These are phyloP conservation scores for Afroboletus lepidellus DNA, from an alignment of 1,284 basidiomycete genomes.

Conservation along the genomic window DNA sequence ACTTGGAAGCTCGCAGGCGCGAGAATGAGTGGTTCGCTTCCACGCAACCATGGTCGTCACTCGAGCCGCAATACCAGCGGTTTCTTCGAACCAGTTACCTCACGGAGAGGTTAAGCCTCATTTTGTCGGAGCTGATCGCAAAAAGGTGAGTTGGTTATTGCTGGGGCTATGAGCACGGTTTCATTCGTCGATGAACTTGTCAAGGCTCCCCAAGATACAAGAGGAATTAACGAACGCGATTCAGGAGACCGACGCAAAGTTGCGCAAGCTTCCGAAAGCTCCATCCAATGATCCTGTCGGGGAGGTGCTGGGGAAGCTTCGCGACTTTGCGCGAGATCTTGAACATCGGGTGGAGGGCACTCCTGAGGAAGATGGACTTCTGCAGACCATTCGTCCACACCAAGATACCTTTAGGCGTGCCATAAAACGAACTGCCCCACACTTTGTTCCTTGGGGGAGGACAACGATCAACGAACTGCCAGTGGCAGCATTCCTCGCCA, in stretches of 20 bases:
- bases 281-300: constrained; percentile 54
- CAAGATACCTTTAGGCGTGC: constrained; percentile 46
- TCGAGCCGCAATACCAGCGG: constrained; percentile 49
- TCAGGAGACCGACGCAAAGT: constrained; percentile 37
- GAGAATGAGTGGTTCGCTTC: constrained; percentile 70
- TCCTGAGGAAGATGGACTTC: constrained; percentile 45
- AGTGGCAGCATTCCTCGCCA: constrained; percentile 40
- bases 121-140: constrained; percentile 57
- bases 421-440: constrained; percentile 55
- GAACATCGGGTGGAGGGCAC: constrained; percentile 49
- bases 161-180: neutral
- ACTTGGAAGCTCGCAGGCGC: constrained; percentile 53
- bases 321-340: constrained; percentile 47
- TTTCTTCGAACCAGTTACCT: constrained; percentile 57
- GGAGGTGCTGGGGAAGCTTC: constrained; percentile 51
- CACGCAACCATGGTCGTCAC: constrained; percentile 53
- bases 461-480: constrained; percentile 6
- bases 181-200: neutral
- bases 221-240: constrained; percentile 48
- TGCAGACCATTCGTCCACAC: constrained; percentile 52
- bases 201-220: constrained; percentile 63
- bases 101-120: constrained; percentile 51
- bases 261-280: constrained; percentile 47
- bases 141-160: constrained; percentile 42
- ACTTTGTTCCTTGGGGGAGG: constrained; percentile 39